Evolutionary conservation across 148 eudicot genomes (phyloP).

Genomic region (Salicornia ramosissima): DNA sequence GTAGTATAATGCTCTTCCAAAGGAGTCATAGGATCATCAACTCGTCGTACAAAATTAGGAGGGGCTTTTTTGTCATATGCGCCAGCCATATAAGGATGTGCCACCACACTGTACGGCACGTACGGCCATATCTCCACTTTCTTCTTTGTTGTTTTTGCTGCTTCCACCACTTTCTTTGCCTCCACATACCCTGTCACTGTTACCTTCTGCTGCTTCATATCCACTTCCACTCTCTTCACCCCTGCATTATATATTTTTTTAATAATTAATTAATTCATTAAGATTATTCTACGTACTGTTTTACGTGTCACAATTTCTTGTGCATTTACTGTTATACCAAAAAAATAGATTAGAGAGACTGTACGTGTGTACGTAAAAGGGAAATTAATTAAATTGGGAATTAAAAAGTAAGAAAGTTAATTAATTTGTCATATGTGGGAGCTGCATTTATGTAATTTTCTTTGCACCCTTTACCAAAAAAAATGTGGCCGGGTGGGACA

Average conservation of each 20-base stretch:
- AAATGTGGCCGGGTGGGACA: too few relatives aligned
- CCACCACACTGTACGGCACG: conserved; percentile 55
- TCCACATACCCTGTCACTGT: conserved; percentile 67
- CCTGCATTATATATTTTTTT: conserved; percentile 24
- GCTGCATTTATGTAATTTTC: too few relatives aligned
- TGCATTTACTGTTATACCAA: too few relatives aligned
- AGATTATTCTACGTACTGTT: too few relatives aligned
- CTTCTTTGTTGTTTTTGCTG: conserved; percentile 51
- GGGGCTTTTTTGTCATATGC: conserved; percentile 90
- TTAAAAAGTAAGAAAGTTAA: too few relatives aligned
- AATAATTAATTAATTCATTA: too few relatives aligned
- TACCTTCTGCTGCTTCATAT: conserved; percentile 68
- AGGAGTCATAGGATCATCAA: conserved; percentile 43
- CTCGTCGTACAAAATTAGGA: conserved; percentile 49
- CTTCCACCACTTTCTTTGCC: conserved; percentile 50
- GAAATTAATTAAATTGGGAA: too few relatives aligned
- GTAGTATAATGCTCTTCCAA: conserved; percentile 61
- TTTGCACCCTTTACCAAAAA: too few relatives aligned
- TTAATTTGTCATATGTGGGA: too few relatives aligned
- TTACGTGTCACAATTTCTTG: too few relatives aligned
- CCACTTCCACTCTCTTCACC: conserved; percentile 59
- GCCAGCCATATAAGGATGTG: conserved; percentile 57
- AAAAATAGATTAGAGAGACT: too few relatives aligned
- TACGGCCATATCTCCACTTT: conserved; percentile 70
- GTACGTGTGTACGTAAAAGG: too few relatives aligned